Base-by-base conservation (phyloP, 805 yeast species). In the Saccharomycopsis oosterbeekiorum region DNA sequence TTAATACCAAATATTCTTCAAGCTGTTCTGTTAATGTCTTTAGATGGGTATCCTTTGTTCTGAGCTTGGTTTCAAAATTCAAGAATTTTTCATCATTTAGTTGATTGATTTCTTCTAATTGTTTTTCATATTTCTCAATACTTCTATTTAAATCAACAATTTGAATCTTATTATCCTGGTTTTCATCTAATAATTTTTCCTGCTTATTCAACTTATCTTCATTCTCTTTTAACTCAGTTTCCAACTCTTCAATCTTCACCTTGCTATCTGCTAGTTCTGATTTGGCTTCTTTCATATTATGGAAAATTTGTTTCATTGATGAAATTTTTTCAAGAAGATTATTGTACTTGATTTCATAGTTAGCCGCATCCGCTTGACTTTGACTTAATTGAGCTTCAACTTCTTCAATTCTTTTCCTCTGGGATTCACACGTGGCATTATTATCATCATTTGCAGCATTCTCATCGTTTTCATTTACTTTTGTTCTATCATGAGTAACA, bases 211-310 rank as follows among this genome's bases (percentile, higher is more conserved):
- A 47, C 10, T 1, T 24, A 12, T 37, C 51, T 11, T 17, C 41
- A 9, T 40, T 34, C 39, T 54, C 60, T 21, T 65, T 68, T 9
- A 75, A 58, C 26, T 74, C 68, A 14, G 70, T 73, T 36, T 69
- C 67, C 60, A 74, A 68, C 58, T 75, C 64, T 65, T 59, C 71
- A 73, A 67, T 74, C 14, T 42, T 36, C 36, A 36, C 39, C 14
- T 58, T 56, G 24, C 59, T 56, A 51, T 63, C 64, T 57, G 74
- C 53, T 47, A 47, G 21, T 66, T 86, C 88, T 2, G 71, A 73
- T 68, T 87, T 86, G 0, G 89, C 75, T 61, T 82, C 86, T 68
- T 87, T 85, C 89, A 87, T 86, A 65, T 88, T 87, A 47, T 74
- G 77, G 70, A 88, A 88, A 1, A 88, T 80, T 0, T 85, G 75